Percentiles rank a stretch among this genome's conserved stretches.
These are phyloP conservation scores for Marasmius oreades DNA, from an alignment of 1,284 basidiomycete genomes.

Conservation along the genomic window DNA sequence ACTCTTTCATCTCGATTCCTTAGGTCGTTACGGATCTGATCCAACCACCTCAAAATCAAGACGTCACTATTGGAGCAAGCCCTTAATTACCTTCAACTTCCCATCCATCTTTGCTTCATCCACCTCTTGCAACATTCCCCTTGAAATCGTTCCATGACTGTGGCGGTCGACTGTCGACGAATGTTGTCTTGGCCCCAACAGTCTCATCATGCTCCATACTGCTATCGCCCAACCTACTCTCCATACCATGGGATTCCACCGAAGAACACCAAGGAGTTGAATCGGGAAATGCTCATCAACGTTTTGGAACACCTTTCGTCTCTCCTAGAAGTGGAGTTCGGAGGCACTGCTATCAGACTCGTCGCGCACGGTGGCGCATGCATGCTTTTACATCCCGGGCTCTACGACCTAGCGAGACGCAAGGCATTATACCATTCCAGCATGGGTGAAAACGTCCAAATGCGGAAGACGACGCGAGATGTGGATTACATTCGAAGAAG, in stretches of 20 bases:
- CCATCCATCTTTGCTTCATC: not conserved
- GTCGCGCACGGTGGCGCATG: constrained; percentile 67
- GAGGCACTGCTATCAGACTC: constrained; percentile 43
- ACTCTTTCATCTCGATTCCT: not conserved
- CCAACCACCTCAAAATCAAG: no score
- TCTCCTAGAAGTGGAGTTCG: constrained; percentile 40
- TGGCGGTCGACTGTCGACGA: not conserved
- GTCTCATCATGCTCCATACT: not conserved
- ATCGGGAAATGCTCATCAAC: constrained; percentile 33
- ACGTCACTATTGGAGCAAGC: no score
- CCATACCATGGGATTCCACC: constrained; percentile 11
- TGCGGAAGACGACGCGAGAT: constrained; percentile 53
- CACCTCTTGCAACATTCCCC: not conserved
- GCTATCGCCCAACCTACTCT: constrained; percentile 3
- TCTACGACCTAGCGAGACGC: constrained; percentile 34
- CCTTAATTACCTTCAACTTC: no score
- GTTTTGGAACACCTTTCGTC: constrained; percentile 50
- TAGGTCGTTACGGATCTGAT: no score
- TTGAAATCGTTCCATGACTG: not conserved
- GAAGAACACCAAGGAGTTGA: constrained; percentile 16
- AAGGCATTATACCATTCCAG: constrained; percentile 19
- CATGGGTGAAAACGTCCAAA: constrained; percentile 15
- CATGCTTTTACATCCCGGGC: constrained; percentile 56
- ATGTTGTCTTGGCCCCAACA: not conserved
- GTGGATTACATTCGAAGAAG: constrained; percentile 61